Conservation (phyloP, 75 land plant genomes). For the Cupressus sempervirens region DNA sequence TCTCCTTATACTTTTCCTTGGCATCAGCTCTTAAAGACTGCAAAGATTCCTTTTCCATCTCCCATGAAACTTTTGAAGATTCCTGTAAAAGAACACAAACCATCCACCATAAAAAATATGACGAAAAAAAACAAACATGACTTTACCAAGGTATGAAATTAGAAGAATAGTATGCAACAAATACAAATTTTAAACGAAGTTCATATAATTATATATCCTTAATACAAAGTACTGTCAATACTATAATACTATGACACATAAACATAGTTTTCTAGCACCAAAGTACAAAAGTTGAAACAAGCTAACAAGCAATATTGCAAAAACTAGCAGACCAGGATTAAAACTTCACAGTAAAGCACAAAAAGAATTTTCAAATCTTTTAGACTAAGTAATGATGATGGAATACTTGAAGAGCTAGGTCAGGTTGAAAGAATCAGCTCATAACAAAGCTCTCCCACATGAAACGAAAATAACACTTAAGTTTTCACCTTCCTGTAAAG, state of each 20-base stretch:
- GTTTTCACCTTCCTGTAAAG: not conserved
- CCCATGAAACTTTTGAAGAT: constrained; percentile 52
- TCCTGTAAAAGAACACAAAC: constrained; percentile 37
- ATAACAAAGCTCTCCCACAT: not conserved
- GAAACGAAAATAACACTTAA: not conserved
- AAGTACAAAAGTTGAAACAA: not conserved
- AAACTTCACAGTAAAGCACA: not conserved
- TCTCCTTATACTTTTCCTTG: constrained; percentile 60
- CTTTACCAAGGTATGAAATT: not conserved
- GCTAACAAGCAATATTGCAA: not conserved
- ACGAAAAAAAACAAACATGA: not conserved
- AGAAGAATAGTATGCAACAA: not conserved
- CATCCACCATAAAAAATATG: not conserved
- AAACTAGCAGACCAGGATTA: not conserved
- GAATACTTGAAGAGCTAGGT: not conserved
- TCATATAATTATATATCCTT: not conserved
- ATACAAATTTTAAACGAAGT: not conserved
- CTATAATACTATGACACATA: not conserved
- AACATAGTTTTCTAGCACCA: not conserved
- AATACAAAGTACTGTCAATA: not conserved
- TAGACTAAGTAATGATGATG: not conserved
- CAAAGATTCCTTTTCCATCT: constrained; percentile 50
- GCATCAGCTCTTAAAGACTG: constrained; percentile 49
- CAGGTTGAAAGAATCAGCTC: not conserved
- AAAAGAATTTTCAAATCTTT: not conserved